Conservation (phyloP, 75 land plant species). For the Sequoia sempervirens region DNA sequence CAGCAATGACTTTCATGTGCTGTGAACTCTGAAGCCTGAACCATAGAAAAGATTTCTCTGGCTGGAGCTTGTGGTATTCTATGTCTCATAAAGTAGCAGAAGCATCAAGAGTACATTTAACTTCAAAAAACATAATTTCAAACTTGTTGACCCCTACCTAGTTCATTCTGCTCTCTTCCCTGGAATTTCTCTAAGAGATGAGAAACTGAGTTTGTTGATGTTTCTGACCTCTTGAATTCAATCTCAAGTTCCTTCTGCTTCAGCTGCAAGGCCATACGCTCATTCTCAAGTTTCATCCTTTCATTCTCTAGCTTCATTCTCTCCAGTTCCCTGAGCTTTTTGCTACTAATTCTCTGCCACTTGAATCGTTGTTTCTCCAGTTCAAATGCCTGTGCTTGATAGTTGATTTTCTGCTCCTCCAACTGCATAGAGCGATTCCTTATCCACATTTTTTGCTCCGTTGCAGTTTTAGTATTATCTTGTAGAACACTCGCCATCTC, state of each 20-base stretch:
- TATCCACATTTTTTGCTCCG: constrained; percentile 42
- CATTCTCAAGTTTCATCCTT: constrained; percentile 53
- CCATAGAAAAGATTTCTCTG: background rate
- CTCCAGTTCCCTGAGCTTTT: constrained; percentile 68
- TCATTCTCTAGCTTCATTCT: constrained; percentile 56
- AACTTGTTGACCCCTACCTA: constrained; percentile 9
- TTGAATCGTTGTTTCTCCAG: constrained; percentile 57
- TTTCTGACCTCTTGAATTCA: constrained; percentile 19
- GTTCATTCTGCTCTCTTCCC: constrained; percentile 16
- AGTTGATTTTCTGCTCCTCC: constrained; percentile 41
- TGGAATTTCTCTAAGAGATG: background rate
- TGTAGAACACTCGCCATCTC: constrained; percentile 7
- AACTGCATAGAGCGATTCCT: constrained; percentile 27
- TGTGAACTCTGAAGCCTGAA: background rate
- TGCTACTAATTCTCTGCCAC: constrained; percentile 52
- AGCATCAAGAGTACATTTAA: background rate
- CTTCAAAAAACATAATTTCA: background rate
- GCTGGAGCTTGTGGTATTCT: background rate
- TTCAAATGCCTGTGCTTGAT: constrained; percentile 47
- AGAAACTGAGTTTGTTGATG: constrained; percentile 14
- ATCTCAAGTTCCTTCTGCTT: constrained; percentile 58
- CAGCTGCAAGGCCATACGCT: constrained; percentile 47
- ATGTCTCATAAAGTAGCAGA: background rate
- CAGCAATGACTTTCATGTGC: background rate
- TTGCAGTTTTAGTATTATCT: constrained; percentile 14